A percentile compares a stretch with the other conserved stretches of the same genome.
Evolutionary conservation across 495 filamentous ascomycete species (phyloP).

Genomic region (Talaromyces wortmannii): DNA sequence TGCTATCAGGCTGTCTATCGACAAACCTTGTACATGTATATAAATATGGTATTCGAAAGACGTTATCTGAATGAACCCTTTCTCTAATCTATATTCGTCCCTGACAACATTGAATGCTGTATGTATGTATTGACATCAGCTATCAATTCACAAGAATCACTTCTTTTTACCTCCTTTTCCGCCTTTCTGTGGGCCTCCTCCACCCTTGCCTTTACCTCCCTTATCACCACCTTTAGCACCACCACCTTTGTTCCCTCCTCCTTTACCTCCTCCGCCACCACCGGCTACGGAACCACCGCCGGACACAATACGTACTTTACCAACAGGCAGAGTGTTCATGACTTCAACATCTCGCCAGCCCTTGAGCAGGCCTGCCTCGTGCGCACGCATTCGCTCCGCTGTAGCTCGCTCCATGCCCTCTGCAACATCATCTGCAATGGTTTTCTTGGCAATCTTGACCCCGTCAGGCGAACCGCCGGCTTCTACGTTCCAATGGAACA

Average conservation of each 20-base stretch:
- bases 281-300: conserved; percentile 38
- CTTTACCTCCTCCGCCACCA: conserved; percentile 36
- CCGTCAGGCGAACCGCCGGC: conserved; percentile 23
- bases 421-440: conserved; percentile 29
- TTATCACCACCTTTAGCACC: conserved; percentile 34
- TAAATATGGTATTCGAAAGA: neutral
- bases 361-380: conserved; percentile 76
- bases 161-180: conserved; percentile 29
- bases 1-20: neutral
- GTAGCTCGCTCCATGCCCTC: conserved; percentile 51
- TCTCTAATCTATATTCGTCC: neutral
- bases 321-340: conserved; percentile 71
- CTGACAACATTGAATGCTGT: neutral
- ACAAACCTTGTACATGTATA: neutral
- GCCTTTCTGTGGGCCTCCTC: conserved; percentile 38
- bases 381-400: conserved; percentile 69
- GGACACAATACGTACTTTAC: conserved; percentile 79
- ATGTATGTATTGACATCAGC: neutral
- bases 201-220: conserved; percentile 34
- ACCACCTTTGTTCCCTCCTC: conserved; percentile 33
- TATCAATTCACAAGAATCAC: conserved; percentile 1
- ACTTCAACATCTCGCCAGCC: conserved; percentile 76
- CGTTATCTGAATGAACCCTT: neutral
- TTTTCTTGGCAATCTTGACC: conserved; percentile 22
- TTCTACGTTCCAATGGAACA: conserved; percentile 62